Percentiles rank a stretch among this genome's conserved stretches.
Evolutionary conservation across 257 asterid species (phyloP).

Genomic region (Leptodermis oblonga): DNA sequence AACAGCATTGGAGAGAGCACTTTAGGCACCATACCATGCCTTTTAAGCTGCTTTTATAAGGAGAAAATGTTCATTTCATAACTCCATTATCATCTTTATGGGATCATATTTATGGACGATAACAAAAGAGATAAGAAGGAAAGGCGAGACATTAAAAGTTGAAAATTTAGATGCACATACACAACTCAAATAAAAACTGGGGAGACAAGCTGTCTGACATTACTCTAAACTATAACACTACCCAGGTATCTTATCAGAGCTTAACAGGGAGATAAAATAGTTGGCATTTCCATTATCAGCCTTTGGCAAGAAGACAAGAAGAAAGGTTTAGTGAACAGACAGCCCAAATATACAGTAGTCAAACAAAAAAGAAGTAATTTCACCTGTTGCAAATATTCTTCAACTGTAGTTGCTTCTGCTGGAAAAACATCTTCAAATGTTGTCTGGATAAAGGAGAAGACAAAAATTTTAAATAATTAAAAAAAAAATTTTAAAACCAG

Average conservation of each 20-base stretch:
- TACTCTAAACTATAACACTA: neutral
- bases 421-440: slow-evolving; percentile 97
- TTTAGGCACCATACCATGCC: too few relatives aligned
- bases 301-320: neutral
- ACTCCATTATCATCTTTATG: neutral
- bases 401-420: slow-evolving; percentile 91
- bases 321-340: neutral
- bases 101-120: neutral
- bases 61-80: neutral
- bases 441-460: slow-evolving; percentile 46
- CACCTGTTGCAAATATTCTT: slow-evolving; percentile 97
- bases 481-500: too few relatives aligned
- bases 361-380: slow-evolving; percentile 18
- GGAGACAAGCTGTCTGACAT: neutral
- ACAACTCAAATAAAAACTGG: neutral
- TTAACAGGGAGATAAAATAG: neutral
- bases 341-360: neutral
- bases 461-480: too few relatives aligned
- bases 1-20: too few relatives aligned
- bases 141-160: neutral
- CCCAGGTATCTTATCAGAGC: neutral
- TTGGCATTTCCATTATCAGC: neutral
- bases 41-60: too few relatives aligned
- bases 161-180: neutral
- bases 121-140: neutral